These are phyloP conservation scores for Colletotrichum sansevieriae DNA, from an alignment of 2,329 filamentous ascomycete genomes.

Conservation along the genomic window DNA sequence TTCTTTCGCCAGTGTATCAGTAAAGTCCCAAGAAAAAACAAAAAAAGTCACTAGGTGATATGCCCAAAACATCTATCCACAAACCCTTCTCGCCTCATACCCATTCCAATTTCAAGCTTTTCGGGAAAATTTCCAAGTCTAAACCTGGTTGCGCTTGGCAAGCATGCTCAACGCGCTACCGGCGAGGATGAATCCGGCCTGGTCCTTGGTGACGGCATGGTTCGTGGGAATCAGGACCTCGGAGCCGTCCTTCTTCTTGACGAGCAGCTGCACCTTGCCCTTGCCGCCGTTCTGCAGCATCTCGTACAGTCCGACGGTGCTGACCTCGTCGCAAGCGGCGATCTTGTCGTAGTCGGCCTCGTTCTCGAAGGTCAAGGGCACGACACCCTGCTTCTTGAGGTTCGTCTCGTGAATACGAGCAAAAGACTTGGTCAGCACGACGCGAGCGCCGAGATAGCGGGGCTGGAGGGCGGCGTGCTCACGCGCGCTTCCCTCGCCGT, in stretches of 20 bases:
- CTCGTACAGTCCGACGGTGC: slow-evolving; percentile 85
- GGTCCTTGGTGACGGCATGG: slow-evolving; percentile 90
- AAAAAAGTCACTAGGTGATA: not conserved
- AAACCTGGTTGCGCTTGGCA: slow-evolving; percentile 65
- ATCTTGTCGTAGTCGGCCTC: slow-evolving; percentile 91
- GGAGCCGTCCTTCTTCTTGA: slow-evolving; percentile 74
- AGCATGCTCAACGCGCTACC: slow-evolving; percentile 94
- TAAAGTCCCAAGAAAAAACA: slow-evolving; percentile 4
- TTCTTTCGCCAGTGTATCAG: slow-evolving; percentile 19
- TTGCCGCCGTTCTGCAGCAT: slow-evolving; percentile 83
- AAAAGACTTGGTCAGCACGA: slow-evolving; percentile 89
- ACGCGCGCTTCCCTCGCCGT: slow-evolving; percentile 89
- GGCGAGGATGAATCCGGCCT: slow-evolving; percentile 91
- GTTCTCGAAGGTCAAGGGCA: slow-evolving; percentile 90
- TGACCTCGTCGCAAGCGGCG: slow-evolving; percentile 84
- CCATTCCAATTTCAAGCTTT: not conserved
- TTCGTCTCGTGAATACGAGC: slow-evolving; percentile 96
- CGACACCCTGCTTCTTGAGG: slow-evolving; percentile 96
- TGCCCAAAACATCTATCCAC: not conserved
- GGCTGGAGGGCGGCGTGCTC: slow-evolving; percentile 93
- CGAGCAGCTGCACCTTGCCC: slow-evolving; percentile 78
- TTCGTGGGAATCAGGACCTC: slow-evolving; percentile 80
- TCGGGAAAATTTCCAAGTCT: not conserved
- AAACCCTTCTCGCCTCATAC: not conserved
- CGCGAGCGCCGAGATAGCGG: slow-evolving; percentile 86